Evolutionary conservation across 225 moss, liverwort and hornwort genomes (phyloP), one percentile per base, ranked within the genome.

Genomic region (Pleurozium schreberi): DNA sequence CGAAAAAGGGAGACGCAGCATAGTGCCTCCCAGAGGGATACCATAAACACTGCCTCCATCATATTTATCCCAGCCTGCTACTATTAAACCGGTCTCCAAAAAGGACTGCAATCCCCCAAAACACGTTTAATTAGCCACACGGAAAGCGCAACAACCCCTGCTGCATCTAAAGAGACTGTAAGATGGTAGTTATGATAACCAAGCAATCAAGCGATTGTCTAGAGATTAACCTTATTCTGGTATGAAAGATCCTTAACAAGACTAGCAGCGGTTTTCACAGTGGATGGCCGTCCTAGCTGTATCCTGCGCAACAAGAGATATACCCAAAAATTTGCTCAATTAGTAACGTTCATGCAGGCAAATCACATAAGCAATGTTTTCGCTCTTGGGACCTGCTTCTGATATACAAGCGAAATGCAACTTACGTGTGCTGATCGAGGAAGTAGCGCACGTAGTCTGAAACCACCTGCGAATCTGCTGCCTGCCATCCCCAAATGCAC

Each of bases 21-120:
- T 93, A 81, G 97, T 97, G 87, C 99, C 99, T 92, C 97, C 99
- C 76, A 99, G 92, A 67, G 98, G 97, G 80, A 96, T 93, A 82
- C 95, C 96, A 89, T 94, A 97, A 81, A 99, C 97, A 91, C 96
- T 93, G 83, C 97, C 96, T 82, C 97, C 96, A 57, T 97, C 95
- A 74, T 97, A 96, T 90, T 96, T 97, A 88, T 99, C 97, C 99
- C 96, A 98, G 82, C 98, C 98, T 89, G 96, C 98, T 61, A 98
- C 97, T 87, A 98, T 96, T 90, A 98, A 93, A 45, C 97, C 98
- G 87, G 97, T 94, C 94, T 98, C 85, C 92, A 98, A 91, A 82
- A 94, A 42, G 61, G 96, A 96, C 98, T 98, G 94, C 91, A 93
- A 83, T 31, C 80, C 36, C 57, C 85, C 26, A 57, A 70, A 63